Evolutionary conservation across 768 basidiomycete genomes (phyloP), one percentile per base, ranked within the genome.

Genomic region (Suillus variegatus): DNA sequence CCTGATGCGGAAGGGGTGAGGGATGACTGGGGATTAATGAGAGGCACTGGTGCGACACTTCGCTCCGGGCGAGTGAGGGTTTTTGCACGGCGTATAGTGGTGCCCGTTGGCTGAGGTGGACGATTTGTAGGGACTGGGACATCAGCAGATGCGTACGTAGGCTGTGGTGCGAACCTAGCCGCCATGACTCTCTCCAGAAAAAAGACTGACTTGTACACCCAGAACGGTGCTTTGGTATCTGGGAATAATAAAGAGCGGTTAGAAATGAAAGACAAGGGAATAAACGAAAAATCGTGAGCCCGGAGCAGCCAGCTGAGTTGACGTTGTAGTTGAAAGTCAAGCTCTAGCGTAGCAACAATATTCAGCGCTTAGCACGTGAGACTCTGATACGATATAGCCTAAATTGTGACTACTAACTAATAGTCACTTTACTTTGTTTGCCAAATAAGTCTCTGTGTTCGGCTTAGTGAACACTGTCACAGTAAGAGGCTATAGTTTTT

Each of bases 41-140:
- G 89, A 6, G 97, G 96, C 18, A 92, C 91, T 43, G 95, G 94
- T 5, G 95, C 95, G 58, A 98, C 93, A 74, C 93, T 85, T 64
- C 97, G 89, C 81, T 99, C 97, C 72, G 97, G 97, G 65, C 94
- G 86, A 60, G 94, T 98, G 70, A 99, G 88, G 7, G 97, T 99
- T 83, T 99, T 99, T 74, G 93, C 93, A 62, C 96, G 86, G 63
- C 90, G 89, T 64, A 95, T 81, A 60, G 91, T 90, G 56, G 86
- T 77, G 54, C 84, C 85, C 38, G 84, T 77, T 18, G 81, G 74
- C 46, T 76, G 63, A 18, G 87, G 83, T 57, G 83, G 82, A 61
- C 87, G 82, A 60, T 84, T 79, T 12, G 89, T 91, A 38, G 87
- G 88, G 64, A 88, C 88, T 68, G 90, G 91, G 73, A 91, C 84